Evolutionary conservation across 2,329 filamentous ascomycete species (phyloP), one percentile per base, ranked within the genome.

Genomic region (Neocatenulostroma microsporum): DNA sequence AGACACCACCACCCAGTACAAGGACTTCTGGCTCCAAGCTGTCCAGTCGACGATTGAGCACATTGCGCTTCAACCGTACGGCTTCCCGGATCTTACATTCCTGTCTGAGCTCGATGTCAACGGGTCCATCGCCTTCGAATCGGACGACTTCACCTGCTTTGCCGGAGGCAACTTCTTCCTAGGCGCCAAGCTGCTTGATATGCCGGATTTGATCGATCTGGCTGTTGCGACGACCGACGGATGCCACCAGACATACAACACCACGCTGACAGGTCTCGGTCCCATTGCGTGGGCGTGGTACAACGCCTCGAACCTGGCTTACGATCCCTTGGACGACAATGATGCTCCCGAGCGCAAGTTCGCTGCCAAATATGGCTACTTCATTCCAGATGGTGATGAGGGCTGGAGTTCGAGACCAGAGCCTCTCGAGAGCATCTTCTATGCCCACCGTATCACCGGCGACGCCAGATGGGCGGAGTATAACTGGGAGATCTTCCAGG

Each of bases 171-270:
- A 43, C 29, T 37, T 43, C 30, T 27, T 43, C 12, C 37, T 43
- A 12, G 41, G 41, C n/a, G 37, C 26, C 32, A 37, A 36, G 23
- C 27, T 43, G 13, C 41, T 43, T 19, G 48, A 49, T 29, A 41
- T 43, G 21, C 45, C 48, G 12, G 49, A 55, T 6, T 46, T 56
- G 39, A 44, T 45, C 11, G 45, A 54, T 14, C 45, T 58, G 2
- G 55, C 54, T 9, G 24, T 53, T 2, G 47, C 47, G 5, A 45
- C 45, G 15, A 41, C 51, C 3, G 51, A 56, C 34, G 52, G 51
- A 31, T 58, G 56, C 36, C 54, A 58, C 31, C 44, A 48, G 24
- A 48, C 48, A 8, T 57, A 57, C 44, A 57, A 57, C 36, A 51
- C 48, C 12, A 54, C 53, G 2, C 67, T 43, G 4, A 50, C 47